Base-by-base conservation (phyloP, 352 stramenopile species). In the Globisporangium radiosum region DNA sequence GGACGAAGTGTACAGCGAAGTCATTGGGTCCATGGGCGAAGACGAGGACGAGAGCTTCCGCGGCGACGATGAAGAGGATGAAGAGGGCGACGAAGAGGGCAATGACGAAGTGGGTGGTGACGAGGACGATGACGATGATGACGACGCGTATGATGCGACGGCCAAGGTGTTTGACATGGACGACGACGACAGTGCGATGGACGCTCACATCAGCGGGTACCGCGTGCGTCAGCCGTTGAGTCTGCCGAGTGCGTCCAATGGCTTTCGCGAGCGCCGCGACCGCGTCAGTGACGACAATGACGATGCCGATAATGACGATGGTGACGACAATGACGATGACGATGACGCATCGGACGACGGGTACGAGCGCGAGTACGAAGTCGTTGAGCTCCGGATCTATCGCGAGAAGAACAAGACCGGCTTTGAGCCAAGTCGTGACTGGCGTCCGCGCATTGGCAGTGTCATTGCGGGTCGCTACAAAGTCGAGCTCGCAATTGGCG, bases 1-100 rank as follows among this genome's bases (percentile, higher is more conserved):
- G 64, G 84, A 92, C 40, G 84, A 92, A 57, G 77, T 94, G 6
- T 94, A 94, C 69, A 89, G 78, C 44, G 84, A 94, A 56, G 74
- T 90, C 64, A 65, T 87, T 25, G 77, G 66, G 40, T 89, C 81
- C 10, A 72, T 84, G 48, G 72, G 80, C 15, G 76, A 88, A 42
- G 80, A 81, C 48, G 76, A 88, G 39, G 80, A 81, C 45, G 81
- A 91, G 38, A 75, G 68, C 17, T 76, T 85, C 19, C 64, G 68
- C 7, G 73, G 66, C 36, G 68, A 89, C 17, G 75, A 81, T 19
- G 71, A 69, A 1, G 70, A 77, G 0, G 63, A 66, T 1, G 62
- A 65, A 5, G 44, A 57, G 9, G 54, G 40, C 38, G 47, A 56
- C 6, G 54, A 69, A 2, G 44, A 58, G 11, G 40, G 40, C 7